These are phyloP conservation scores for Luffa aegyptiaca DNA, from an alignment of 306 rosid species.

Conservation along the genomic window DNA sequence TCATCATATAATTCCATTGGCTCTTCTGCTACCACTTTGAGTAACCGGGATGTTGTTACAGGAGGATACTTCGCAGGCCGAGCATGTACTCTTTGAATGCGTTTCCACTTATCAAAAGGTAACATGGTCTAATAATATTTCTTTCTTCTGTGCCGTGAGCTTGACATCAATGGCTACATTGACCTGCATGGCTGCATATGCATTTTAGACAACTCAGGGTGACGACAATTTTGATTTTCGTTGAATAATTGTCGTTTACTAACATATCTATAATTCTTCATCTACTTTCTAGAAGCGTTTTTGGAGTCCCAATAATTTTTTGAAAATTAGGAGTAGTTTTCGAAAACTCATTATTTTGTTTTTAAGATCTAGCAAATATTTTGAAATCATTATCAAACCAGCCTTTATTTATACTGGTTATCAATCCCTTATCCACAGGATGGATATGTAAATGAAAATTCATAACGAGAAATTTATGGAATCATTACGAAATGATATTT, in stretches of 20 bases:
- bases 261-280: background rate
- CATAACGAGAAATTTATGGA: too few species aligned
- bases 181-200: background rate
- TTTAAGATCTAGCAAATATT: background rate
- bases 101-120: conserved; percentile 65
- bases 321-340: too few species aligned
- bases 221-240: background rate
- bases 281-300: background rate
- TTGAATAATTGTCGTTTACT: background rate
- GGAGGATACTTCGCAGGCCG: conserved; percentile 40
- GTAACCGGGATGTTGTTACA: conserved; percentile 18
- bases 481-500: too few species aligned
- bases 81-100: conserved; percentile 45
- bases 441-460: too few species aligned
- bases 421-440: too few species aligned
- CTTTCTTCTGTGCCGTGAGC: background rate
- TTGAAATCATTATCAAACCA: background rate
- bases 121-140: background rate
- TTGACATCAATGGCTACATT: background rate
- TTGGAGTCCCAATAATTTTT: background rate
- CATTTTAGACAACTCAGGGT: background rate
- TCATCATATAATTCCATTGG: background rate
- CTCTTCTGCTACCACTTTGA: background rate
- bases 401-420: too few species aligned
- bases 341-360: background rate